Conservation (phyloP, 1,284 basidiomycete genomes). For the Cronartium quercuum region DNA sequence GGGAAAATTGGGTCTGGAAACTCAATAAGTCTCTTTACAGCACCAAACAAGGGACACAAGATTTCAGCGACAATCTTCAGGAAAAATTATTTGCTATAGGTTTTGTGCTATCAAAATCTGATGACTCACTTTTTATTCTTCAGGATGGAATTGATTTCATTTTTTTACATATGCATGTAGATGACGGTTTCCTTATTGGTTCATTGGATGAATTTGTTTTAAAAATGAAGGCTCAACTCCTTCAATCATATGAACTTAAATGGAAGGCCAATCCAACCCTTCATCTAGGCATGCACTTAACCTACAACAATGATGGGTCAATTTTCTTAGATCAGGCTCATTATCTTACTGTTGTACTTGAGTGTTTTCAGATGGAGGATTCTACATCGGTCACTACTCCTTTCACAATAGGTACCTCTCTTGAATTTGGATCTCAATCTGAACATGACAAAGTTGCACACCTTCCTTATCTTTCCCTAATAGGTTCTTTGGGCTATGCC, state of each 20-base stretch:
- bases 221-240: not conserved
- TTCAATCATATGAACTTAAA: not conserved
- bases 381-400: not conserved
- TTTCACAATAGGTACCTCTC: not conserved
- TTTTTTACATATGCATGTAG: not conserved
- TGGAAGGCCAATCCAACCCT: not conserved
- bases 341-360: not conserved
- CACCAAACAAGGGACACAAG: not conserved
- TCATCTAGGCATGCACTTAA: not conserved
- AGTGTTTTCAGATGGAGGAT: not conserved
- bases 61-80: not conserved
- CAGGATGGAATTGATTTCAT: not conserved
- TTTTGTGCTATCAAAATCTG: not conserved
- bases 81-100: not conserved
- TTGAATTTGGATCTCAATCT: no score
- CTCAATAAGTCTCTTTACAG: constrained; percentile 2
- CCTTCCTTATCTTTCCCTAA: not conserved
- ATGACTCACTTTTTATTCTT: not conserved
- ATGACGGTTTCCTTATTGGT: not conserved
- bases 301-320: not conserved
- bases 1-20: not conserved
- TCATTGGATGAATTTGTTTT: not conserved
- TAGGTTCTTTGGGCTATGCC: not conserved
- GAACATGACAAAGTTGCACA: not conserved
- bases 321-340: not conserved